These are phyloP conservation scores for Capsicum pubescens DNA, from an alignment of 257 asterid genomes.

Conservation along the genomic window DNA sequence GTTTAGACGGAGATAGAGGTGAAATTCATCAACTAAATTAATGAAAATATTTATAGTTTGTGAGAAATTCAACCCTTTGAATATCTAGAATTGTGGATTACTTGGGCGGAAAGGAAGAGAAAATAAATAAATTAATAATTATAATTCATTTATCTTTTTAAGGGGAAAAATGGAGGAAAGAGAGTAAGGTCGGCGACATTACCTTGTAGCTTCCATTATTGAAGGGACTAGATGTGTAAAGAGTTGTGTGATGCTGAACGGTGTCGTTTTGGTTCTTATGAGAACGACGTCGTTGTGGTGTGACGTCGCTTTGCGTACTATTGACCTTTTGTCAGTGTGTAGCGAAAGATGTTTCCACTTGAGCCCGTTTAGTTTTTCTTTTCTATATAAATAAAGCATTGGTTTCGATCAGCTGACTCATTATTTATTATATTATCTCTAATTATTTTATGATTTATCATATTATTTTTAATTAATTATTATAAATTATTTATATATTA, in stretches of 20 bases:
- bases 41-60: neutral
- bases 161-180: neutral
- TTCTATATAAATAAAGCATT: no score
- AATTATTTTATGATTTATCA: no score
- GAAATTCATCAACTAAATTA: neutral
- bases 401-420: no score
- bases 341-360: no score
- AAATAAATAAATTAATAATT: neutral
- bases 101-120: constrained; percentile 35
- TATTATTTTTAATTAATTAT: no score
- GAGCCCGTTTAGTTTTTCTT: no score
- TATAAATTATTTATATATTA: no score
- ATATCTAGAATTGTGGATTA: neutral
- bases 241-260: neutral
- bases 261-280: neutral
- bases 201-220: constrained; percentile 22
- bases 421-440: no score
- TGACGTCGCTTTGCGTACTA: neutral
- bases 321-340: neutral
- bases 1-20: constrained; percentile 6
- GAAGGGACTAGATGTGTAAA: neutral
- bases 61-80: neutral
- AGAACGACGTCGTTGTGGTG: neutral
- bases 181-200: constrained; percentile 35
- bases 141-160: neutral